Percentiles rank a stretch among this genome's conserved stretches.
Evolutionary conservation across 1,284 basidiomycete species (phyloP).

Genomic region (Athelia sp.): DNA sequence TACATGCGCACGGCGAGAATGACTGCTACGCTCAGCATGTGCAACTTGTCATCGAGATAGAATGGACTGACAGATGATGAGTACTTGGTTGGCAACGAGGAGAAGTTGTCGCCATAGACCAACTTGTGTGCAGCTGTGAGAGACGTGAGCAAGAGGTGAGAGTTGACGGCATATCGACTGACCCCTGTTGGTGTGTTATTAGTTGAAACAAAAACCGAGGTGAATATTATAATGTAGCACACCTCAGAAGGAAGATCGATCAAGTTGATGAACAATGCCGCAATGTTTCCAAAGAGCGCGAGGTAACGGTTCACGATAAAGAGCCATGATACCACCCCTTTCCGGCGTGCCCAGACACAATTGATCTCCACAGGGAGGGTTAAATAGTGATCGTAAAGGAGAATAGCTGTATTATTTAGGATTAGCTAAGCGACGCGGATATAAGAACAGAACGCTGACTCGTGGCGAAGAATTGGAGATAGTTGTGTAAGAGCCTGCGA

Average conservation of each 20-base stretch:
- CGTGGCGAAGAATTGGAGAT: conserved; percentile 1
- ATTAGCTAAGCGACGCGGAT: background rate
- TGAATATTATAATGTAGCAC: background rate
- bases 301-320: conserved; percentile 3
- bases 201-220: background rate
- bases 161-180: background rate
- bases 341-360: background rate
- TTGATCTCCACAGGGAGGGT: background rate
- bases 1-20: conserved; percentile 35
- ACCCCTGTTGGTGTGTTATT: background rate
- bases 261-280: background rate
- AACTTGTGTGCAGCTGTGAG: conserved; percentile 23
- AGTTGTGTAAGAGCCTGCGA: background rate
- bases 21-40: conserved; percentile 15
- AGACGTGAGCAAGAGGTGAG: conserved; percentile 5
- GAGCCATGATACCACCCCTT: background rate
- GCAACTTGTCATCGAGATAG: background rate
- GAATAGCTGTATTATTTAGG: background rate
- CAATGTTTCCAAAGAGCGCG: conserved; percentile 3
- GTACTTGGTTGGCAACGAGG: conserved; percentile 32
- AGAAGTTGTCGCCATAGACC: conserved; percentile 31
- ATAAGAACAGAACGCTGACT: background rate
- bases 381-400: conserved; percentile 2
- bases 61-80: conserved; percentile 31
- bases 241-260: background rate